phyloP scores from a whole-genome alignment of 2,329 filamentous ascomycete species.

The Thelonectria olida region DNA sequence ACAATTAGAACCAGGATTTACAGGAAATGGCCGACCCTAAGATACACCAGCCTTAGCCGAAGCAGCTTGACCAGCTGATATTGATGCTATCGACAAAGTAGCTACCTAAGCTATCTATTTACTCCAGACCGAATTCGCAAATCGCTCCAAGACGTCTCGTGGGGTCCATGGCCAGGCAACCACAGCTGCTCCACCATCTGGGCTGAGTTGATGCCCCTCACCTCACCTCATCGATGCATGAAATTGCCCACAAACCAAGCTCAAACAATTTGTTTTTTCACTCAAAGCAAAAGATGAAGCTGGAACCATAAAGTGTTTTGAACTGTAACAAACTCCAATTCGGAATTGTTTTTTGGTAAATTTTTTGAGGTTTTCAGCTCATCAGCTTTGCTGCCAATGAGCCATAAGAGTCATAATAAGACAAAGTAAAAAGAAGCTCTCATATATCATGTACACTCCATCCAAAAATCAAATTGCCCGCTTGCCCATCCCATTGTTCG shows the following conservation, averaged over 20 bases:
- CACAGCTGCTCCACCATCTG: background rate
- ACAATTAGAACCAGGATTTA: too few relatives aligned
- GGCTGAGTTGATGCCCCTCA: background rate
- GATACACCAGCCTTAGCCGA: too few relatives aligned
- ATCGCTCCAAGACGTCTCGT: background rate
- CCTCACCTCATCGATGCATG: background rate
- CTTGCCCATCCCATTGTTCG: slow-evolving; percentile 11
- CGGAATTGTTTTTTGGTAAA: background rate
- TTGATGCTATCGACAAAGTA: too few relatives aligned
- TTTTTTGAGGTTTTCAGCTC: background rate
- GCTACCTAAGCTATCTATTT: background rate
- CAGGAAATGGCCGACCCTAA: too few relatives aligned
- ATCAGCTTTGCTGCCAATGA: background rate
- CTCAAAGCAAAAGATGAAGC: background rate
- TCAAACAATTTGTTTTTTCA: background rate
- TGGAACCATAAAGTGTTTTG: background rate
- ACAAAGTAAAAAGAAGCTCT: background rate
- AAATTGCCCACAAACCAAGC: background rate
- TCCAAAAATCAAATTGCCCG: background rate
- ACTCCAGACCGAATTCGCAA: background rate
- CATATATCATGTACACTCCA: background rate
- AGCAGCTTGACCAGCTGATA: too few relatives aligned
- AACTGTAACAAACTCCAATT: background rate
- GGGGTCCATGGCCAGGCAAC: slow-evolving; percentile 14
- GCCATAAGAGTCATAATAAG: background rate